Percentiles rank a stretch among this genome's conserved stretches.
Evolutionary conservation across 108 stramenopile genomes (phyloP).

Genomic region (Nitzschia sp.): DNA sequence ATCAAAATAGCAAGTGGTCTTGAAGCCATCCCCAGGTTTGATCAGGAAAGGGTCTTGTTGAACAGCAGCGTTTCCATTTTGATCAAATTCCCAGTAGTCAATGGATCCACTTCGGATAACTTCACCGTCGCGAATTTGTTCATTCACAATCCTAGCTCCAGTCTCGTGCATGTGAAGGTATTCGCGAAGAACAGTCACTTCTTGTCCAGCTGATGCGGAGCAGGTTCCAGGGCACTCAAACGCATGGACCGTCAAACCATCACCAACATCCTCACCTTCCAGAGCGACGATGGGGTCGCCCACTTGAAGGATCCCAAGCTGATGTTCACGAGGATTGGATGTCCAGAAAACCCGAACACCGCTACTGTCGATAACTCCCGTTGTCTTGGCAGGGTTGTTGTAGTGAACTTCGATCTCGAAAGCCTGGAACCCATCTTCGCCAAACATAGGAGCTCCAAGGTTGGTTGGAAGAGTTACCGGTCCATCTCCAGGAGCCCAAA

Average conservation of each 20-base stretch:
- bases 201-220: slow-evolving; percentile 14
- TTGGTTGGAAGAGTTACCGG: slow-evolving; percentile 33
- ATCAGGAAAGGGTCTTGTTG: slow-evolving; percentile 42
- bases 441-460: slow-evolving; percentile 41
- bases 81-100: slow-evolving; percentile 56
- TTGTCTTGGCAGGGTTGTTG: slow-evolving; percentile 39
- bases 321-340: slow-evolving; percentile 20
- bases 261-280: slow-evolving; percentile 20
- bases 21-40: slow-evolving; percentile 50
- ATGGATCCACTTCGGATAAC: slow-evolving; percentile 36
- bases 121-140: slow-evolving; percentile 46
- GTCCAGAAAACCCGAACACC: slow-evolving; percentile 49
- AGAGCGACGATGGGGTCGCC: slow-evolving; percentile 46
- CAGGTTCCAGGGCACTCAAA: slow-evolving; percentile 47
- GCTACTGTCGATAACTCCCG: slow-evolving; percentile 34
- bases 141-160: slow-evolving; percentile 41
- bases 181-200: slow-evolving; percentile 52
- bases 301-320: slow-evolving; percentile 35
- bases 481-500: slow-evolving; percentile 48
- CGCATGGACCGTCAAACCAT: slow-evolving; percentile 35
- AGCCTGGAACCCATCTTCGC: slow-evolving; percentile 16
- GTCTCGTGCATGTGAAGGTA: slow-evolving; percentile 57
- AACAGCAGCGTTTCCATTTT: slow-evolving; percentile 38
- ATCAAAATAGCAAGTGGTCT: slow-evolving; percentile 50
- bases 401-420: slow-evolving; percentile 50